A percentile compares a stretch with the other conserved stretches of the same genome.
Conservation (phyloP, 1,284 basidiomycete species). For the Pyrrhoderma lamaoense region DNA sequence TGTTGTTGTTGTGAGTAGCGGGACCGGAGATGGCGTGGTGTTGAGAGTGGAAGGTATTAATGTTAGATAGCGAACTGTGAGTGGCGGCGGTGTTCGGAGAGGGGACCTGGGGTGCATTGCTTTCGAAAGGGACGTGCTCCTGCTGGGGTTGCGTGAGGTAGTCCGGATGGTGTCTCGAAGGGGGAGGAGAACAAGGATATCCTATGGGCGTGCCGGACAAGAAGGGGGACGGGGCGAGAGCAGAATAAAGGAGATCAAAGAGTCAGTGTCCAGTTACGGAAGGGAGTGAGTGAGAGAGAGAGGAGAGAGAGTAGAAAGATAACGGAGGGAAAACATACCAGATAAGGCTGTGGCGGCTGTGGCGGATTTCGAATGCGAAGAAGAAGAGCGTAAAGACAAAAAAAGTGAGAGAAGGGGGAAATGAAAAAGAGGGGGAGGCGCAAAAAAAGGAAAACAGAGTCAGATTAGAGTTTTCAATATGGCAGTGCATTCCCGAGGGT, state of each 20-base stretch:
- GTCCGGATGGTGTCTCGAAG: slow-evolving; percentile 18
- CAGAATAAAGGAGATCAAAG: not conserved
- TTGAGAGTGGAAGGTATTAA: not conserved
- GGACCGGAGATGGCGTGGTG: not conserved
- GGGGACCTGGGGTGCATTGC: not conserved
- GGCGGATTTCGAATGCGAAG: too few species aligned
- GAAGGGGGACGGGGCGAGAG: slow-evolving; percentile 1
- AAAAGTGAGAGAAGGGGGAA: not conserved
- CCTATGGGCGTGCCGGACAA: slow-evolving; percentile 3
- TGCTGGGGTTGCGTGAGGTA: not conserved
- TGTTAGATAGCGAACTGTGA: not conserved
- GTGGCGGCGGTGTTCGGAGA: not conserved
- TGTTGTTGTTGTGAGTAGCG: slow-evolving; percentile 5
- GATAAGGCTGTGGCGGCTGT: slow-evolving; percentile 15
- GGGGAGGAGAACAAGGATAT: slow-evolving; percentile 18
- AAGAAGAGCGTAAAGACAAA: not conserved
- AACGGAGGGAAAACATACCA: slow-evolving; percentile 3
- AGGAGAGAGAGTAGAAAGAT: not conserved
- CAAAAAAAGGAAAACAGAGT: too few species aligned
- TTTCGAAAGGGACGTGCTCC: too few species aligned
- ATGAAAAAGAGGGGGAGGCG: not conserved
- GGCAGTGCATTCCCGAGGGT: too few species aligned
- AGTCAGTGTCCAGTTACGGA: not conserved
- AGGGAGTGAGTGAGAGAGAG: not conserved
- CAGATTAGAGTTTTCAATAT: too few species aligned